Evolutionary conservation across 2,329 filamentous ascomycete species (phyloP), one percentile per base, ranked within the genome.

Genomic region (Spiromastix sp.): DNA sequence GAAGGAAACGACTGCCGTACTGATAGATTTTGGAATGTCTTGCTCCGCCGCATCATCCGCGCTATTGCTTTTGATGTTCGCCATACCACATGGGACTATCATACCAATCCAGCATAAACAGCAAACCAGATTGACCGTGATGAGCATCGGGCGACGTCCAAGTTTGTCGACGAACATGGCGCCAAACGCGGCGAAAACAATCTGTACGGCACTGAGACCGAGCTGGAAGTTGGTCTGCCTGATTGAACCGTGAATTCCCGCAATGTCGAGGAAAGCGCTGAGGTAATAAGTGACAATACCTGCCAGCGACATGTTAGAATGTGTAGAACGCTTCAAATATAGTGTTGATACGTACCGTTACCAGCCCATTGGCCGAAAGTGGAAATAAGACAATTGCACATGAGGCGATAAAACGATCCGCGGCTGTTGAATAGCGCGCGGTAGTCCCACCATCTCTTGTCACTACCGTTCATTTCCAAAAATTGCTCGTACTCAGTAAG

Each of bases 361-460:
- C 41, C 41, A 32, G 48, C 40, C 48, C 49, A 64, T 48, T 77
- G 70, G 1, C 68, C 68, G 42, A 75, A 71, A 29, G 66, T 57
- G 2, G 66, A 61, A 53, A 73, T 68, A 16, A 64, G 63, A 25
- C 70, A 51, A 10, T 72, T 70, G 34, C 50, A 52, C 11, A 68
- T 57, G 7, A 75, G 60, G 9, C 71, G 63, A 29, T 67, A 67
- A 15, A 66, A 59, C 1, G 67, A 64, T 2, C 62, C 61, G 29
- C 60, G 61, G 4, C 59, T 67, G 46, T 67, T 67, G 50, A 64
- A 59, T 12, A 75, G 56, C 42, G 71, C 70, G 7, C 67, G 56
- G 57, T 70, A 77, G 50, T 77, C 68, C 70, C 71, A 77, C 66
- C 68, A 76, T 2, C 67, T 60, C 45, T 77, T 77, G 40, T 74